Conservation (phyloP, 805 yeast genomes). For the Novakomyces olei region DNA sequence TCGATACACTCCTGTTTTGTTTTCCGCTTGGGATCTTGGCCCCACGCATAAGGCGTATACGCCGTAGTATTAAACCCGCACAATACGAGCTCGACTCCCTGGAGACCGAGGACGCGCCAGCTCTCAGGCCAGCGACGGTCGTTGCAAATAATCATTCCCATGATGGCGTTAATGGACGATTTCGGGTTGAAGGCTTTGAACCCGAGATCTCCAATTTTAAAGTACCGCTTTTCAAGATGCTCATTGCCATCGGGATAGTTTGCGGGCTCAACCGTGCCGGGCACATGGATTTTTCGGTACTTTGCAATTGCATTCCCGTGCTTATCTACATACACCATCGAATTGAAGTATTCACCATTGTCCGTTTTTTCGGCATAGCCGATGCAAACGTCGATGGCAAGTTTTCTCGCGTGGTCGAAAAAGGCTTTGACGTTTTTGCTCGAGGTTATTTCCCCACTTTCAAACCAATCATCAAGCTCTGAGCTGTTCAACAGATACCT, state of each 20-base stretch:
- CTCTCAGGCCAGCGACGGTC: constrained; percentile 25
- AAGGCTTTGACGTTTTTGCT: constrained; percentile 14
- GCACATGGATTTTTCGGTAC: constrained; percentile 20
- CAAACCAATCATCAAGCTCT: constrained; percentile 19
- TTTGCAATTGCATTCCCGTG: constrained; percentile 16
- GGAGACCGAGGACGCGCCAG: constrained; percentile 21
- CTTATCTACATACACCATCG: constrained; percentile 17
- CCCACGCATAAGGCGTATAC: constrained; percentile 18
- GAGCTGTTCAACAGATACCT: constrained; percentile 17
- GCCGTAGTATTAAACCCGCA: constrained; percentile 20
- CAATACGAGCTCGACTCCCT: constrained; percentile 21
- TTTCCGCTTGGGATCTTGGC: constrained; percentile 3
- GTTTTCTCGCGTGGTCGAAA: constrained; percentile 16
- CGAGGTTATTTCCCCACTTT: constrained; percentile 17
- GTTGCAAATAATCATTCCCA: constrained; percentile 21
- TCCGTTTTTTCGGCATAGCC: constrained; percentile 22
- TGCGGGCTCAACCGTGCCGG: constrained; percentile 20
- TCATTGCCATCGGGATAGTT: constrained; percentile 15
- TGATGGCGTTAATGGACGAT: constrained; percentile 8
- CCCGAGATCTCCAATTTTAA: constrained; percentile 19
- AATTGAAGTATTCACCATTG: constrained; percentile 18
- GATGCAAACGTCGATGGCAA: constrained; percentile 16
- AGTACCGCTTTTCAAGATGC: constrained; percentile 21
- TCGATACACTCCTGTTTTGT: constrained; percentile 17
- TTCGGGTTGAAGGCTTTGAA: constrained; percentile 18